phyloP scores from a whole-genome alignment of 2,329 filamentous ascomycete species.

The Calonectria hongkongensis region DNA sequence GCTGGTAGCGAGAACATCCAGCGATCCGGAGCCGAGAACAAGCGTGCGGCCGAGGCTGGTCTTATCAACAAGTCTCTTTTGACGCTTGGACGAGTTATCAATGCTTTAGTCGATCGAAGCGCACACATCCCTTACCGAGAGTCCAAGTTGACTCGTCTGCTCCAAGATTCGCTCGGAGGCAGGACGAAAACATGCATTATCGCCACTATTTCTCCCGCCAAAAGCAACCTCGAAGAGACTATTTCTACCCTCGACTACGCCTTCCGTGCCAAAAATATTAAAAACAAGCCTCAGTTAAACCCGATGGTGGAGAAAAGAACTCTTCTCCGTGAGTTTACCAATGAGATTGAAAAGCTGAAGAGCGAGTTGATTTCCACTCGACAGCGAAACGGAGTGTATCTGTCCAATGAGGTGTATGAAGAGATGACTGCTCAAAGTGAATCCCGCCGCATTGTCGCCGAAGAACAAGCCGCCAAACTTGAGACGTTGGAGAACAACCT shows the following conservation, averaged over 20 bases:
- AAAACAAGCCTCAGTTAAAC: constrained; percentile 97
- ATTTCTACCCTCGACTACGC: constrained; percentile 99
- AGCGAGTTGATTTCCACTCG: constrained; percentile 94
- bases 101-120: constrained; percentile 92
- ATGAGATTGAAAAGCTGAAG: constrained; percentile 95
- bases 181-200: constrained; percentile 99
- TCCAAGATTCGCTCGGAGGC: constrained; percentile 97
- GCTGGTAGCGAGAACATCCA: constrained; percentile 99
- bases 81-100: constrained; percentile 96
- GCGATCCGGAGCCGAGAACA: constrained; percentile 97
- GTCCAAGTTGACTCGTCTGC: constrained; percentile 93
- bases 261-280: constrained; percentile 98
- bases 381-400: constrained; percentile 95
- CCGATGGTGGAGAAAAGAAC: constrained; percentile 95
- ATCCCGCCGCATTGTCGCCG: constrained; percentile 90
- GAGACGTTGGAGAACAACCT: constrained; percentile 94
- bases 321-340: constrained; percentile 89
- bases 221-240: constrained; percentile 96
- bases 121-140: constrained; percentile 94
- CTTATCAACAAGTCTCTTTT: constrained; percentile 98
- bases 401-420: constrained; percentile 91
- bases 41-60: constrained; percentile 94
- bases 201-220: constrained; percentile 94
- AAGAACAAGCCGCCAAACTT: constrained; percentile 94
- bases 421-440: constrained; percentile 95